These are phyloP conservation scores for Magnolia kwangsiensis DNA, from an alignment of 164 flowering plant species.

Conservation along the genomic window DNA sequence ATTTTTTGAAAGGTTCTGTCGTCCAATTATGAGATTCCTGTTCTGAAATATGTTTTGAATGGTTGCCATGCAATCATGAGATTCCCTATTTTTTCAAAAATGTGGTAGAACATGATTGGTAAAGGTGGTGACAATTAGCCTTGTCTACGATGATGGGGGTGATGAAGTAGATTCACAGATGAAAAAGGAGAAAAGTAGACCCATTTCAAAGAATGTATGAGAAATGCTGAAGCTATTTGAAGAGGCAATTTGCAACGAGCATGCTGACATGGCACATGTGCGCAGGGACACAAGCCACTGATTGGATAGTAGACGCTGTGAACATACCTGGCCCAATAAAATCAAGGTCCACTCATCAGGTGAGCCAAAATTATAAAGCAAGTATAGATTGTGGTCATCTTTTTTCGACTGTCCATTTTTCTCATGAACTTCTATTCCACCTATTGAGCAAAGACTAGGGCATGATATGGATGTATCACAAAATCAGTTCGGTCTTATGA, in stretches of 20 bases:
- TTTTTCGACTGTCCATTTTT: no score
- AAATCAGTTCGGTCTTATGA: no score
- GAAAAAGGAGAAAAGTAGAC: neutral
- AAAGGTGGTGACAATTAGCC: neutral
- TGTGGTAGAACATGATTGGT: neutral
- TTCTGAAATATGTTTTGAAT: neutral
- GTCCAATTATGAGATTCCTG: neutral
- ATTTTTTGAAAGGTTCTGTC: neutral
- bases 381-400: no score
- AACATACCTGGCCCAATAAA: neutral
- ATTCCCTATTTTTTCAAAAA: neutral
- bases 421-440: no score
- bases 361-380: neutral
- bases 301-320: neutral
- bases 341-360: neutral
- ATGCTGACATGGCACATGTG: neutral
- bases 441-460: no score
- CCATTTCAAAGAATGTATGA: neutral
- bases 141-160: neutral
- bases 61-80: neutral
- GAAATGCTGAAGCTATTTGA: neutral
- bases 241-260: no score
- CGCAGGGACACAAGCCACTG: neutral
- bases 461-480: no score
- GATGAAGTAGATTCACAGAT: neutral